Evolutionary conservation across 2,329 filamentous ascomycete genomes (phyloP).

Genomic region (Ascochyta fabae): DNA sequence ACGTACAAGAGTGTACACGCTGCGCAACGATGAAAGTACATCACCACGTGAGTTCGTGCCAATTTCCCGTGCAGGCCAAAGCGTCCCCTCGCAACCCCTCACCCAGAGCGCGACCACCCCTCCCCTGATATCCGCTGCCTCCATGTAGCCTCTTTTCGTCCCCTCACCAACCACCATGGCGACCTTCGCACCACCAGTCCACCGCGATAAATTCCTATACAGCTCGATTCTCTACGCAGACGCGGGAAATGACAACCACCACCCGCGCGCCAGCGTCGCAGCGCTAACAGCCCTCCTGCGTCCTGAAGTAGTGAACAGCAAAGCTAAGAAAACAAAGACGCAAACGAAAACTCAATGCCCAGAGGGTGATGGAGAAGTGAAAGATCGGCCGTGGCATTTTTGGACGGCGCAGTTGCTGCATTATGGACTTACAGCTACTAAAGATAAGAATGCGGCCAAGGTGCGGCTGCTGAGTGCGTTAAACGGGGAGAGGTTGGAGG

Average conservation of each 20-base stretch:
- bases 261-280: constrained; percentile 38
- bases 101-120: neutral
- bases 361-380: constrained; percentile 17
- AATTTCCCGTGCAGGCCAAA: neutral
- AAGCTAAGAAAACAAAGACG: constrained; percentile 12
- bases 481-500: constrained; percentile 55
- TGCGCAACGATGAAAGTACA: no score
- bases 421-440: constrained; percentile 64
- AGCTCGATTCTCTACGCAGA: constrained; percentile 41
- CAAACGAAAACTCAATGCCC: neutral
- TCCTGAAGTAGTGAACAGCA: constrained; percentile 25
- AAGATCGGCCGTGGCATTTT: constrained; percentile 65
- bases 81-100: neutral
- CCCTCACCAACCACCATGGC: constrained; percentile 22
- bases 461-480: constrained; percentile 65
- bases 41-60: neutral
- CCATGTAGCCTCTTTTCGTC: no score
- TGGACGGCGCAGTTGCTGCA: constrained; percentile 69
- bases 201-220: constrained; percentile 38
- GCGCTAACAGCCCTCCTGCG: constrained; percentile 40
- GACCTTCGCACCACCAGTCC: constrained; percentile 38
- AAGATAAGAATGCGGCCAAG: constrained; percentile 65
- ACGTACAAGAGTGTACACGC: no score
- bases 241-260: constrained; percentile 39
- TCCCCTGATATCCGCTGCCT: neutral